Evolutionary conservation across 2,329 filamentous ascomycete species (phyloP), one percentile per base, ranked within the genome.

Genomic region (Penicillium sclerotiorum): DNA sequence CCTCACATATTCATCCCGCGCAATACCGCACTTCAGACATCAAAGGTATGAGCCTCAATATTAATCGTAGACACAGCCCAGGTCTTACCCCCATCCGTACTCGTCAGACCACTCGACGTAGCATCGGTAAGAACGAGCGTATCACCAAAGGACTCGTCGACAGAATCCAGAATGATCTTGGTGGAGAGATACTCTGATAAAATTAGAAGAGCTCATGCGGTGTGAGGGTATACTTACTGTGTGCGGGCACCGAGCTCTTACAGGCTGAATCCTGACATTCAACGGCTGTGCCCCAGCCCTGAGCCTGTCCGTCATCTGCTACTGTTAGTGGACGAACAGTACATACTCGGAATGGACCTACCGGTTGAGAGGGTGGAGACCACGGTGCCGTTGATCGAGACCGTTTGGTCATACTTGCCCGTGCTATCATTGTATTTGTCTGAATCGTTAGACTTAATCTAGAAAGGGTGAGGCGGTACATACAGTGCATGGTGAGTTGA

Each of bases 221-320:
- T n/a, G n/a, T n/a, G n/a, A n/a, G n/a, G n/a, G n/a, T n/a, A n/a
- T n/a, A n/a, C 65, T 49, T 61, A 69, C 66, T 36, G 46, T 69
- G 66, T 39, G 64, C 52, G n/a, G 58, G 56, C 12, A 56, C 60
- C 6, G 55, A 63, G 37, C 58, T 59, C 13, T 65, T 33, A 25
- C 61, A 67, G 6, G 63, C 59, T 17, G 60, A 46, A 12, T 61
- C 63, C 53, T 68, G 64, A 42, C 65, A 68, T 39, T 68, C 66
- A 2, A 66, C 63, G 8, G 66, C 66, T 0, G 66, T 68, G 12
- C 65, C 66, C 60, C 62, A 69, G 15, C 65, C 66, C 37, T 67
- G 57, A 5, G 66, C 66, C 8, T 66, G 36, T 1, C 66, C 66
- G 20, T 63, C 67, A 12, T 45, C 62, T 60, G 17, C n/a, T 1